Percentiles rank a stretch among this genome's conserved stretches.
phyloP scores from a whole-genome alignment of 139 green algal genomes.

The Chlorella vulgaris region DNA sequence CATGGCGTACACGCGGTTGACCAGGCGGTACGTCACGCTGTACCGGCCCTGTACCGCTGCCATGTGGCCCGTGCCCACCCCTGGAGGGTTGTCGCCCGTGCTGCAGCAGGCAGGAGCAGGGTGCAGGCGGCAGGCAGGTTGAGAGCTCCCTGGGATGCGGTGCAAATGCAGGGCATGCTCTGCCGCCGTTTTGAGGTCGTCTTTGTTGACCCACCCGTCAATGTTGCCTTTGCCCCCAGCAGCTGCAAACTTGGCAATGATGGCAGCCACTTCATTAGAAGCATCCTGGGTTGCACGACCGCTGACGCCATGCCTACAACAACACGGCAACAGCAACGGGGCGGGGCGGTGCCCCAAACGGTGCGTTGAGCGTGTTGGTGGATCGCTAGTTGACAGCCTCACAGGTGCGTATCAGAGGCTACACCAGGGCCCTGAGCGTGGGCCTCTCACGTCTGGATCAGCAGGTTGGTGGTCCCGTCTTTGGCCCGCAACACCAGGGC shows the following conservation, averaged over 20 bases:
- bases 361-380: neutral
- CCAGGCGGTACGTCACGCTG: conserved; percentile 55
- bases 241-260: conserved; percentile 39
- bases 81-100: conserved; percentile 48
- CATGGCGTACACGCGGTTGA: conserved; percentile 51
- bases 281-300: conserved; percentile 42
- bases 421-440: too few species aligned
- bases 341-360: neutral
- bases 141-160: too few species aligned
- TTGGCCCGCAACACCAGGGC: conserved; percentile 46
- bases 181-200: neutral
- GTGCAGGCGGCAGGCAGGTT: too few species aligned
- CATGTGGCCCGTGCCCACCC: conserved; percentile 44
- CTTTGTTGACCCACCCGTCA: conserved; percentile 17
- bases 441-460: conserved; percentile 57
- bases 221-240: conserved; percentile 23
- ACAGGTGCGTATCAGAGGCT: too few species aligned
- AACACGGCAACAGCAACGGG: neutral
- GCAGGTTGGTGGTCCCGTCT: conserved; percentile 40
- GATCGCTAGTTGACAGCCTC: too few species aligned
- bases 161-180: neutral
- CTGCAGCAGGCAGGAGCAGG: conserved; percentile 37
- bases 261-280: conserved; percentile 28
- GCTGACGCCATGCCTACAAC: conserved; percentile 37
- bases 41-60: conserved; percentile 33